A percentile compares a stretch with the other conserved stretches of the same genome.
Conservation (phyloP, 768 basidiomycete genomes). For the Boletus barrowsii region DNA sequence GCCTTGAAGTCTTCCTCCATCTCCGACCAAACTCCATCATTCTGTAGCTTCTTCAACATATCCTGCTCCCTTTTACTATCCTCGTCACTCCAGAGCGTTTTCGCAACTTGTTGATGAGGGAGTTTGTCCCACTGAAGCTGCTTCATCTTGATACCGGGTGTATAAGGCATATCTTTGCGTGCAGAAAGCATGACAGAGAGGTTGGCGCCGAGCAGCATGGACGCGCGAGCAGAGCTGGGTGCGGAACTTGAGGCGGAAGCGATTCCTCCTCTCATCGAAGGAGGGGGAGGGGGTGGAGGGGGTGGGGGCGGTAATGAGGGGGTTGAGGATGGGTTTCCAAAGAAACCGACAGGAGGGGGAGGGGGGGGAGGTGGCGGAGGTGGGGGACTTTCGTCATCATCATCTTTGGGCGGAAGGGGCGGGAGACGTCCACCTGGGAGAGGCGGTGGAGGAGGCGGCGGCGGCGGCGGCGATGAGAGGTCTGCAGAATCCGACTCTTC, state of each 20-base stretch:
- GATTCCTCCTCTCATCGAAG: conserved; percentile 28
- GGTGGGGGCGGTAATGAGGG: conserved; percentile 28
- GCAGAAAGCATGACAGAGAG: conserved; percentile 53
- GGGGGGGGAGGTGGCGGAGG: conserved; percentile 33
- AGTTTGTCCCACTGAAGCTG: conserved; percentile 99
- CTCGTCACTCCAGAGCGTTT: conserved; percentile 84
- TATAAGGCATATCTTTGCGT: conserved; percentile 83
- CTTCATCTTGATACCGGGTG: conserved; percentile 91
- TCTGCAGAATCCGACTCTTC: conserved; percentile 35
- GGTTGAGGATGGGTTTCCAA: conserved; percentile 26
- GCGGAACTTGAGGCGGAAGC: conserved; percentile 37
- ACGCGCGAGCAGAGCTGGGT: conserved; percentile 53
- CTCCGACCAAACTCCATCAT: conserved; percentile 87
- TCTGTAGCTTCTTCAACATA: conserved; percentile 77
- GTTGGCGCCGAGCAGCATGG: conserved; percentile 57
- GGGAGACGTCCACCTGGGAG: conserved; percentile 8
- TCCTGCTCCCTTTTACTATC: conserved; percentile 63
- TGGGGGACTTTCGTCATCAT: conserved; percentile 24
- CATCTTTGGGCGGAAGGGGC: conserved; percentile 17
- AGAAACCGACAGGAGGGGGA: conserved; percentile 35
- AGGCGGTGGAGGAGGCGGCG: conserved; percentile 12
- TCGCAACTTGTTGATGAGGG: conserved; percentile 79
- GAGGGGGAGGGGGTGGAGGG: conserved; percentile 38
- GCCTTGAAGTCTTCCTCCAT: conserved; percentile 99
- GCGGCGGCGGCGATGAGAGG: conserved; percentile 26